A percentile compares a stretch with the other conserved stretches of the same genome.
Evolutionary conservation across 2,329 filamentous ascomycete genomes (phyloP).

Genomic region (Fusarium euwallaceae): DNA sequence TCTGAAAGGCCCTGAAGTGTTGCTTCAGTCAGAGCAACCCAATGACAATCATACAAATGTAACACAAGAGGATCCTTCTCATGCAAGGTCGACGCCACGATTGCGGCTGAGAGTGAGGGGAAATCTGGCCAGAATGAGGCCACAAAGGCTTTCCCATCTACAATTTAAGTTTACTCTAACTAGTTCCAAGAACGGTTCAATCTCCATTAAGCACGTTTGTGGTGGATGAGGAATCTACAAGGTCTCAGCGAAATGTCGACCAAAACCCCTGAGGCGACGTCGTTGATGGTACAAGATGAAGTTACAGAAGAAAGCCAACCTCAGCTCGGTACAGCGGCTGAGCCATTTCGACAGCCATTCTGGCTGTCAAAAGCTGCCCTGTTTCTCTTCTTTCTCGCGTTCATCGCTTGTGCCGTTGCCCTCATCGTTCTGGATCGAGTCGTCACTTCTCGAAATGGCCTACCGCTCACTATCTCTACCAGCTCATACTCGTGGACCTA

Average conservation of each 20-base stretch:
- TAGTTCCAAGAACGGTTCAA: not conserved
- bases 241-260: not conserved
- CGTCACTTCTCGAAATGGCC: not conserved
- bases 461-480: not conserved
- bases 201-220: not conserved
- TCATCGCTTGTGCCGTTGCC: not conserved
- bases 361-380: not conserved
- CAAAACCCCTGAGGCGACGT: not conserved
- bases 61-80: not conserved
- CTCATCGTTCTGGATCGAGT: not conserved
- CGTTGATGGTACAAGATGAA: not conserved
- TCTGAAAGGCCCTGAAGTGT: not conserved
- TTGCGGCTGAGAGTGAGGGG: not conserved
- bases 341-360: not conserved
- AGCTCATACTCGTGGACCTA: conserved; percentile 1
- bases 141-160: not conserved
- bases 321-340: not conserved
- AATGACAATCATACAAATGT: not conserved
- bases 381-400: not conserved
- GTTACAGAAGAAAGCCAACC: not conserved
- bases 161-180: not conserved
- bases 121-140: not conserved
- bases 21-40: not conserved
- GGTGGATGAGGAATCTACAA: not conserved
- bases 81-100: not conserved